These are phyloP conservation scores for Pseudonectria buxi DNA, from an alignment of 2,329 filamentous ascomycete species.

Conservation along the genomic window DNA sequence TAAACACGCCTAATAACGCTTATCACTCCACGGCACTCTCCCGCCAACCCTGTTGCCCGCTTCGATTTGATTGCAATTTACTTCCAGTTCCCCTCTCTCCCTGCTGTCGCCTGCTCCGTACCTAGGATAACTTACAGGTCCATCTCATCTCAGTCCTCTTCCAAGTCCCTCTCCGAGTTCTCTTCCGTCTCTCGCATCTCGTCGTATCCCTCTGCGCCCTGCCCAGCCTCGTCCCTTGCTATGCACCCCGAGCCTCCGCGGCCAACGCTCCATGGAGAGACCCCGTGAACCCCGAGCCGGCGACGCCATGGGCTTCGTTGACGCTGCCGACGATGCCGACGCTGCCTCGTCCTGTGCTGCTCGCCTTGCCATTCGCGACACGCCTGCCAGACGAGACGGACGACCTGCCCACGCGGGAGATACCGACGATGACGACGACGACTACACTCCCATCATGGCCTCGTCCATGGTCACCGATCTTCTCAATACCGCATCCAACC, in stretches of 20 bases:
- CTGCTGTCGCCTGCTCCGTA: too few relatives aligned
- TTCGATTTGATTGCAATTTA: neutral
- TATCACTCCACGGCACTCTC: too few relatives aligned
- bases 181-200: neutral
- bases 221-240: constrained; percentile 9
- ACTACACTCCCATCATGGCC: constrained; percentile 31
- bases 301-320: constrained; percentile 20
- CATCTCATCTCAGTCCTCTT: too few relatives aligned
- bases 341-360: constrained; percentile 13
- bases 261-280: constrained; percentile 17
- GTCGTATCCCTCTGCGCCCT: neutral
- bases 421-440: constrained; percentile 22
- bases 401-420: constrained; percentile 11
- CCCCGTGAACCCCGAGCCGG: constrained; percentile 11
- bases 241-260: constrained; percentile 17
- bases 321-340: constrained; percentile 15
- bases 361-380: constrained; percentile 17
- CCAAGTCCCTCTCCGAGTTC: neutral
- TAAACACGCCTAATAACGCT: too few relatives aligned
- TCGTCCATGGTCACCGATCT: constrained; percentile 30
- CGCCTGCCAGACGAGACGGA: constrained; percentile 12
- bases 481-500: constrained; percentile 42
- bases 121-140: too few relatives aligned
- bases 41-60: neutral
- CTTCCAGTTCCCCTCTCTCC: too few relatives aligned